Percentiles rank a stretch among this genome's conserved stretches.
Evolutionary conservation across 2,329 filamentous ascomycete genomes (phyloP).

Genomic region (Scedosporium boydii): DNA sequence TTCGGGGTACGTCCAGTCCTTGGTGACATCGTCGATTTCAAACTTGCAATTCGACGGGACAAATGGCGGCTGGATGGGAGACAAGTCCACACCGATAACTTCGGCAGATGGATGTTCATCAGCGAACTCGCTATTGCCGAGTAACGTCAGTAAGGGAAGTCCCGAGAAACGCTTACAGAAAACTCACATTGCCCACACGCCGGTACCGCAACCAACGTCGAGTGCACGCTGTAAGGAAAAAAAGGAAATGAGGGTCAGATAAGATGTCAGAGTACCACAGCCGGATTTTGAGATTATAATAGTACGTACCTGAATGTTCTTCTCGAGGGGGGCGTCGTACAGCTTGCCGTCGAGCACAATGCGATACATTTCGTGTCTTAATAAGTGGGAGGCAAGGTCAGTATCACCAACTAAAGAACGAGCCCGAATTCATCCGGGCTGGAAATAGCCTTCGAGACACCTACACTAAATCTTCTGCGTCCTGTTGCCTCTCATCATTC

Average conservation of each 20-base stretch:
- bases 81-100: conserved; percentile 40
- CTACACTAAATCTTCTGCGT: neutral
- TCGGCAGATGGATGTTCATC: conserved; percentile 32
- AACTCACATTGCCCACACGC: no score
- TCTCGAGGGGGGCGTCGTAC: no score
- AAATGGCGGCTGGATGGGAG: conserved; percentile 41
- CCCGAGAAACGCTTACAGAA: neutral
- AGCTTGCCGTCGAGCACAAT: no score
- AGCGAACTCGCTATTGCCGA: conserved; percentile 18
- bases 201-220: no score
- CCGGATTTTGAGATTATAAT: no score
- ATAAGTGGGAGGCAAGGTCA: no score
- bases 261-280: no score
- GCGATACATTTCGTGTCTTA: no score
- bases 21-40: conserved; percentile 39
- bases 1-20: conserved; percentile 37
- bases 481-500: neutral
- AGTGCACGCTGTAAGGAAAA: no score
- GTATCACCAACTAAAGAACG: neutral
- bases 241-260: no score
- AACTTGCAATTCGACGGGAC: conserved; percentile 41
- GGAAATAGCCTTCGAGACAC: neutral
- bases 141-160: neutral
- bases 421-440: neutral
- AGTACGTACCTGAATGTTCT: no score